A percentile compares a stretch with the other conserved stretches of the same genome.
Conservation (phyloP, 768 basidiomycete species). For the Pisolithus microcarpus region DNA sequence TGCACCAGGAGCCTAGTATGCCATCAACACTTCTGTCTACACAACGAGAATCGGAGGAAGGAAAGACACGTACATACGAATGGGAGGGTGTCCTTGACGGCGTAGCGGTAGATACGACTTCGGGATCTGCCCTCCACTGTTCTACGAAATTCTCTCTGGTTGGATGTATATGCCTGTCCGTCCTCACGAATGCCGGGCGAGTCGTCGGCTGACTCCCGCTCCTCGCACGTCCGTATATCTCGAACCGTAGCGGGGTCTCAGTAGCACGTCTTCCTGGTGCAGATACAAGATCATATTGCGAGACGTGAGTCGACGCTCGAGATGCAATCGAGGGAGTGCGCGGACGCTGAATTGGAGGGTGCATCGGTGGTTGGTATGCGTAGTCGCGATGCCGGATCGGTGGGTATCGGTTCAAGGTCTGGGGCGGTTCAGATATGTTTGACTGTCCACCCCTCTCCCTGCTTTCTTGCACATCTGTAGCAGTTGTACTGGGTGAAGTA, state of each 20-base stretch:
- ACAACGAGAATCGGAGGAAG: not conserved
- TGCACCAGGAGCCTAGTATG: not conserved
- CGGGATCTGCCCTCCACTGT: slow-evolving; percentile 26
- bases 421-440: slow-evolving; percentile 6
- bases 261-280: slow-evolving; percentile 17
- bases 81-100: slow-evolving; percentile 13
- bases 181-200: slow-evolving; percentile 11
- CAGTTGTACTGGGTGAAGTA: slow-evolving; percentile 10
- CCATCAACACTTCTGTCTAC: slow-evolving; percentile 3
- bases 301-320: slow-evolving; percentile 24
- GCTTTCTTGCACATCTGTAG: slow-evolving; percentile 10
- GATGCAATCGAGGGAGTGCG: slow-evolving; percentile 20
- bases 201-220: slow-evolving; percentile 19
- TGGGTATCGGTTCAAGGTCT: slow-evolving; percentile 9
- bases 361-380: slow-evolving; percentile 16
- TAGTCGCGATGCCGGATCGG: slow-evolving; percentile 24
- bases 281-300: slow-evolving; percentile 25
- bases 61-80: slow-evolving; percentile 14
- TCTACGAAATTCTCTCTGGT: slow-evolving; percentile 19
- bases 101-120: slow-evolving; percentile 11
- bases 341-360: slow-evolving; percentile 4
- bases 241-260: slow-evolving; percentile 20
- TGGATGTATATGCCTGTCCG: slow-evolving; percentile 12
- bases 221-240: slow-evolving; percentile 16
- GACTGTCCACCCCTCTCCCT: not conserved